phyloP scores from a whole-genome alignment of 805 yeast genomes.

The Yamadazyma olivae region DNA sequence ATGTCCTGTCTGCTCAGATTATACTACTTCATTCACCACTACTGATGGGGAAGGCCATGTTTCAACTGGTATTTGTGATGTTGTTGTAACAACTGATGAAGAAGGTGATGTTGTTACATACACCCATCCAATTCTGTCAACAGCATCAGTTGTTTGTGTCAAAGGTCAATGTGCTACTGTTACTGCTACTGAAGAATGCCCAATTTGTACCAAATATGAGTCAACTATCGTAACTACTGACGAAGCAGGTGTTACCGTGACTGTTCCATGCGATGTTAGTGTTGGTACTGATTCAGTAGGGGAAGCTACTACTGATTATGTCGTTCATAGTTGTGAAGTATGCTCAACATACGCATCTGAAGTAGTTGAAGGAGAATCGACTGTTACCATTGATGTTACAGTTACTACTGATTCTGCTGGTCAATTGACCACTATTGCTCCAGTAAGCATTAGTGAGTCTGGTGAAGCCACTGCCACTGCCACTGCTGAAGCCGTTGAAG shows the following conservation, averaged over 20 bases:
- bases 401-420: conserved; percentile 8
- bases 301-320: conserved; percentile 3
- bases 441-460: no score
- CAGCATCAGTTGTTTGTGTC: conserved; percentile 4
- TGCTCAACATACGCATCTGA: conserved; percentile 5
- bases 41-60: background rate
- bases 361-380: background rate
- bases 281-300: conserved; percentile 5
- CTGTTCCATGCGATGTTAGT: conserved; percentile 16
- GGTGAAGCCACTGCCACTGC: background rate
- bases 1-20: conserved; percentile 1
- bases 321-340: background rate
- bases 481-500: background rate
- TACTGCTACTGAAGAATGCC: conserved; percentile 8
- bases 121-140: background rate
- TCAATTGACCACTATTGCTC: background rate
- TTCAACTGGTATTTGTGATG: conserved; percentile 1
- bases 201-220: conserved; percentile 7
- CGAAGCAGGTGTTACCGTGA: conserved; percentile 12
- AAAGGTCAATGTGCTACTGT: conserved; percentile 5
- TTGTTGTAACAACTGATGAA: conserved; percentile 4
- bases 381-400: no score
- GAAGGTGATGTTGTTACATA: background rate
- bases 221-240: conserved; percentile 10
- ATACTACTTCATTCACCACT: background rate